Evolutionary conservation across 306 rosid species (phyloP).

Genomic region (Mimosa pudica): DNA sequence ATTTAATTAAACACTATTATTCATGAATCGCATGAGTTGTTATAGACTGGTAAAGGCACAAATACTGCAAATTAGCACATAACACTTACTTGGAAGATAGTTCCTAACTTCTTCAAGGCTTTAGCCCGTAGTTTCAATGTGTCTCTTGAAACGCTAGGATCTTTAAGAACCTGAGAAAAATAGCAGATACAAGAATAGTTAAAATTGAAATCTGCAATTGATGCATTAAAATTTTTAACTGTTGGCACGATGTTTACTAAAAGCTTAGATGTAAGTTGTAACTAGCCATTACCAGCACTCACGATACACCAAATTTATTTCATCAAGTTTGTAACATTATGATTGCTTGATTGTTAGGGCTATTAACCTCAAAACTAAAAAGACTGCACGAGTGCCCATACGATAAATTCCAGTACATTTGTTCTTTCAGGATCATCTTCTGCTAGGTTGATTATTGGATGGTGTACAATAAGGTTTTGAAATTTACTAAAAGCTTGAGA

Average conservation of each 20-base stretch:
- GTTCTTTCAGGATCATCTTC: background rate
- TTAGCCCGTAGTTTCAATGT: conserved; percentile 65
- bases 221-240: conserved; percentile 10
- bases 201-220: conserved; percentile 16
- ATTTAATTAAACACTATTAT: conserved; percentile 1
- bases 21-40: conserved; percentile 6
- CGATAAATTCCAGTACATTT: background rate
- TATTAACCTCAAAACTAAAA: background rate
- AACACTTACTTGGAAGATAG: conserved; percentile 79
- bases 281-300: conserved; percentile 3
- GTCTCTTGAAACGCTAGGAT: conserved; percentile 72
- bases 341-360: background rate
- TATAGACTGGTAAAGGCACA: background rate
- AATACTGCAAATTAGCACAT: conserved; percentile 26
- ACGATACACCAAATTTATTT: background rate
- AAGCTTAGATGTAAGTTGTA: background rate
- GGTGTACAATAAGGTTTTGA: background rate
- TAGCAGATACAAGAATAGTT: conserved; percentile 1
- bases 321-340: background rate
- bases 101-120: conserved; percentile 75
- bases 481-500: no score
- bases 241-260: conserved; percentile 1
- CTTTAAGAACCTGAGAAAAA: conserved; percentile 73
- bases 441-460: background rate
- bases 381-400: background rate